Evolutionary conservation across 805 yeast genomes (phyloP).

Genomic region (Candida koratica): DNA sequence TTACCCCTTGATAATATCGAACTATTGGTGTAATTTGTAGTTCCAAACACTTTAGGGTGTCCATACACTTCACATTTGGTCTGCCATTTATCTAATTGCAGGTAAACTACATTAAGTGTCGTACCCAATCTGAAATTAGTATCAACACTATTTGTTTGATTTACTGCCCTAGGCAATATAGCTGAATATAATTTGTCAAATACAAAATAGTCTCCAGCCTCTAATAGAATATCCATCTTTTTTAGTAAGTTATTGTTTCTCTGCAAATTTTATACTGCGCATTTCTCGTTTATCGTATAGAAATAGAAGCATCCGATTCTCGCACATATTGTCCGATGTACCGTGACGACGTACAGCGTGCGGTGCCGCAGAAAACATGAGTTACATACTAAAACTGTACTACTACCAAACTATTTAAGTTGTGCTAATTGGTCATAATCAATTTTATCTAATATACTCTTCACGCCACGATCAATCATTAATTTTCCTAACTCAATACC

Average conservation of each 20-base stretch:
- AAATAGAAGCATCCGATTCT: conserved; percentile 2
- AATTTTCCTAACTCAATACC: conserved; percentile 68
- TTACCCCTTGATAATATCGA: conserved; percentile 73
- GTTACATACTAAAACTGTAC: no score
- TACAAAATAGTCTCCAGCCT: conserved; percentile 65
- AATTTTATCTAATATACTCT: conserved; percentile 72
- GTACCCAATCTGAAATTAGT: conserved; percentile 5
- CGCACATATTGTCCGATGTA: conserved; percentile 7
- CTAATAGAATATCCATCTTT: conserved; percentile 87
- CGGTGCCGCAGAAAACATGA: no score
- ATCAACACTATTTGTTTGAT: conserved; percentile 10
- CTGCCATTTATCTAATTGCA: conserved; percentile 21
- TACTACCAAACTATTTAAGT: no score
- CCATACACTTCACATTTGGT: conserved; percentile 52
- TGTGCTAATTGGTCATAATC: conserved; percentile 56
- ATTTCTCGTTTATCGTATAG: conserved; percentile 7
- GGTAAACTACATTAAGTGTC: conserved; percentile 10
- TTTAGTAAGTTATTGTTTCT: background rate
- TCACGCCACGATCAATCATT: conserved; percentile 76
- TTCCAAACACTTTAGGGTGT: conserved; percentile 54
- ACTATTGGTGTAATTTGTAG: conserved; percentile 53
- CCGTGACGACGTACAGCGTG: conserved; percentile 2
- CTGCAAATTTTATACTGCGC: conserved; percentile 6
- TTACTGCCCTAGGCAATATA: conserved; percentile 34
- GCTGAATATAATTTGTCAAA: conserved; percentile 75